Conservation (phyloP, 1,284 basidiomycete species). For the Rhodotorula sp. region DNA sequence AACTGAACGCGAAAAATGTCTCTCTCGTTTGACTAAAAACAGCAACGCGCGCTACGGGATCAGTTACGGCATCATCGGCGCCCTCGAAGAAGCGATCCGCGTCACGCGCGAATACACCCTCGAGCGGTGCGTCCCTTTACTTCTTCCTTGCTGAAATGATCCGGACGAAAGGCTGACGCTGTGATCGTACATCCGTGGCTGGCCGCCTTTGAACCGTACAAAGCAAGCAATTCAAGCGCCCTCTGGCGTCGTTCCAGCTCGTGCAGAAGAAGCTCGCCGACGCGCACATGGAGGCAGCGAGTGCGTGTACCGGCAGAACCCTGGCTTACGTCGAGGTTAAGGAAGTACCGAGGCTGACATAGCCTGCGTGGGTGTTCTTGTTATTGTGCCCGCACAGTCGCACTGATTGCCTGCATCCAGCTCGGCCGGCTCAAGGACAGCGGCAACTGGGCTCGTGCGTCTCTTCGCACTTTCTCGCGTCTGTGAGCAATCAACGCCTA, state of each 20-base stretch:
- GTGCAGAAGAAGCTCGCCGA: slow-evolving; percentile 96
- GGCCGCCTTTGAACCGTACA: background rate
- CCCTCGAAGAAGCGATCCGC: slow-evolving; percentile 84
- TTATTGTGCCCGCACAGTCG: slow-evolving; percentile 8
- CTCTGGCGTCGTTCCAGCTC: slow-evolving; percentile 68
- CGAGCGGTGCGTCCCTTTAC: slow-evolving; percentile 63
- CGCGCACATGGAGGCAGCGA: slow-evolving; percentile 75
- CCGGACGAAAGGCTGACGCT: background rate
- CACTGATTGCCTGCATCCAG: slow-evolving; percentile 53
- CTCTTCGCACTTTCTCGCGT: no score
- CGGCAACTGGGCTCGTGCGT: slow-evolving; percentile 61
- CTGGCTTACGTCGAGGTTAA: no score
- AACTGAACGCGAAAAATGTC: slow-evolving; percentile 4
- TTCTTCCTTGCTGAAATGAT: no score
- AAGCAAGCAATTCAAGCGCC: slow-evolving; percentile 12
- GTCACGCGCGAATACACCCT: slow-evolving; percentile 80
- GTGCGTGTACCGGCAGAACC: background rate
- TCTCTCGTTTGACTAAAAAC: no score
- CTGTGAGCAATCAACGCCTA: background rate
- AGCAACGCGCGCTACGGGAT: slow-evolving; percentile 82
- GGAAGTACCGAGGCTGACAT: no score
- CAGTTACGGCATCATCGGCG: slow-evolving; percentile 68
- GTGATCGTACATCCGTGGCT: no score
- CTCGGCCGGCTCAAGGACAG: slow-evolving; percentile 86
- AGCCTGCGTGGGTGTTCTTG: no score